phyloP scores from a whole-genome alignment of 495 filamentous ascomycete species.

The Aspergillus nanangensis region DNA sequence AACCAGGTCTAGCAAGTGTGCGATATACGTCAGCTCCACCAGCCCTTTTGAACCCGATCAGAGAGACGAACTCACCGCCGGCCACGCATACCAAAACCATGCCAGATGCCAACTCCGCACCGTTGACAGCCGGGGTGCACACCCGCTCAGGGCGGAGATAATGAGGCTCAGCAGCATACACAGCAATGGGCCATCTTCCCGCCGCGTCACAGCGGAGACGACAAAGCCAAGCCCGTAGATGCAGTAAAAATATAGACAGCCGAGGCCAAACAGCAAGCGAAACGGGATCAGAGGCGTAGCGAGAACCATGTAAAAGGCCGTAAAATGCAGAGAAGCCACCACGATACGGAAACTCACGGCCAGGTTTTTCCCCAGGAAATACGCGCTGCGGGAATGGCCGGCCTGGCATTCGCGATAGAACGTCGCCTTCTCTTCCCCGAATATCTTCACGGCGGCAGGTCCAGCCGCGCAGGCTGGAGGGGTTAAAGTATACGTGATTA shows the following conservation, averaged over 20 bases:
- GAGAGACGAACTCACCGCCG: conserved; percentile 30
- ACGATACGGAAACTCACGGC: conserved; percentile 43
- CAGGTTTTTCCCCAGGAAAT: conserved; percentile 54
- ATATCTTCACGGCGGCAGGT: conserved; percentile 50
- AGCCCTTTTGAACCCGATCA: not conserved
- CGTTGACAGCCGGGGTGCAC: conserved; percentile 41
- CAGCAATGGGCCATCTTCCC: conserved; percentile 45
- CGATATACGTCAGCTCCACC: not conserved
- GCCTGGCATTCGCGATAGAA: conserved; percentile 48
- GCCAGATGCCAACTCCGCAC: conserved; percentile 48
- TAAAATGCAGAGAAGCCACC: conserved; percentile 51
- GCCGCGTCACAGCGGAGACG: conserved; percentile 42
- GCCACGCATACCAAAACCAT: conserved; percentile 51
- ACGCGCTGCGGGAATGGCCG: conserved; percentile 50
- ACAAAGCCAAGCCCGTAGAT: conserved; percentile 51
- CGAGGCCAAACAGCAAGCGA: conserved; percentile 35
- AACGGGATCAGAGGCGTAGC: conserved; percentile 45
- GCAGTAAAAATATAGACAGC: conserved; percentile 52
- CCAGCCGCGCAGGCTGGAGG: conserved; percentile 41
- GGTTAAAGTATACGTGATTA: not conserved
- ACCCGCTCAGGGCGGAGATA: conserved; percentile 45
- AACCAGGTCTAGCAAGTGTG: conserved; percentile 36
- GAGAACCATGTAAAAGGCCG: conserved; percentile 45
- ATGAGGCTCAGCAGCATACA: conserved; percentile 45
- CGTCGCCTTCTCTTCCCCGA: conserved; percentile 45